Percentiles rank a stretch among this genome's conserved stretches.
phyloP scores from a whole-genome alignment of 306 rosid species.

The Castanospermum australe region DNA sequence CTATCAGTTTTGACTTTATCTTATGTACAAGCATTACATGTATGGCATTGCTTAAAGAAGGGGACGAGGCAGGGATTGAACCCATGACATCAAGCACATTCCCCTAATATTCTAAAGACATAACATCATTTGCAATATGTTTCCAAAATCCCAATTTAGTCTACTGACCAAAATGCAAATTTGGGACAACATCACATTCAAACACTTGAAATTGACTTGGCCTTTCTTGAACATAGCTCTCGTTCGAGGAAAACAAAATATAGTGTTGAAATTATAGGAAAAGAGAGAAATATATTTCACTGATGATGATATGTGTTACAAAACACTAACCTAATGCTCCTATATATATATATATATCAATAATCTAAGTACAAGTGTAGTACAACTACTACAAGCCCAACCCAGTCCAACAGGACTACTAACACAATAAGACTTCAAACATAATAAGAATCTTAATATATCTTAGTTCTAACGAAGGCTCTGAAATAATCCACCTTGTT shows the following conservation, averaged over 20 bases:
- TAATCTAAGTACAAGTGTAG: too few species aligned
- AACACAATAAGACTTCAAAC: too few species aligned
- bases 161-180: not conserved
- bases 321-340: too few species aligned
- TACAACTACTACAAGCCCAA: too few species aligned
- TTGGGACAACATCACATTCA: not conserved
- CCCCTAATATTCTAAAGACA: not conserved
- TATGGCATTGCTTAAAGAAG: not conserved
- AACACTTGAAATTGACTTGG: not conserved
- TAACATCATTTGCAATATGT: not conserved
- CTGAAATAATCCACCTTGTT: not conserved
- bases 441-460: too few species aligned
- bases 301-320: too few species aligned
- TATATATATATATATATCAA: too few species aligned
- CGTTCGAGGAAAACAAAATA: not conserved
- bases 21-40: not conserved
- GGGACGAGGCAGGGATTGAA: not conserved
- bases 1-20: not conserved
- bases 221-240: not conserved
- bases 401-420: too few species aligned
- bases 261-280: too few species aligned
- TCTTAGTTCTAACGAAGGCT: not conserved
- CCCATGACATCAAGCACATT: not conserved
- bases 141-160: not conserved
- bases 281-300: too few species aligned